Percentiles rank a stretch among this genome's conserved stretches.
These are phyloP conservation scores for Aphanomyces astaci DNA, from an alignment of 352 stramenopile genomes.

Conservation along the genomic window DNA sequence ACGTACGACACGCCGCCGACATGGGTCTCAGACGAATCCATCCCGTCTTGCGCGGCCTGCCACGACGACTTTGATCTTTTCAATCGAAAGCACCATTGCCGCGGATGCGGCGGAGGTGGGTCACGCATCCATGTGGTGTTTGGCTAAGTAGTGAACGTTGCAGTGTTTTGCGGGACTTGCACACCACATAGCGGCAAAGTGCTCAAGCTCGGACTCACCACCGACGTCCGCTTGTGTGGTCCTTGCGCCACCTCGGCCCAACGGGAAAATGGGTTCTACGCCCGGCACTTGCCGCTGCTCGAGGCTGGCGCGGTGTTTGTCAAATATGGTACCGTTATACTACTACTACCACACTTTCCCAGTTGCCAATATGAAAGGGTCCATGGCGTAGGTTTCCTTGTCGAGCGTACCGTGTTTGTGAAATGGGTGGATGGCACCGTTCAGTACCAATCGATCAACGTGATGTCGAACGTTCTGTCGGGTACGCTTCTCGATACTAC, in stretches of 20 bases:
- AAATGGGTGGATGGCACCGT: constrained; percentile 1
- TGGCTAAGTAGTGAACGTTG: background rate
- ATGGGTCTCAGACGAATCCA: constrained; percentile 9
- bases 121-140: background rate
- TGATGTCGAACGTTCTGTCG: background rate
- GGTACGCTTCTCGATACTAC: background rate
- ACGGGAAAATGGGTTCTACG: constrained; percentile 16
- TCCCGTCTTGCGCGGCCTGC: background rate
- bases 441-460: constrained; percentile 16
- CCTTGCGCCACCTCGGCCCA: background rate
- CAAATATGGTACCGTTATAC: constrained; percentile 10
- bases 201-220: constrained; percentile 8
- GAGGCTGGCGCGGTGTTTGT: constrained; percentile 6
- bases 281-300: constrained; percentile 2
- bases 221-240: background rate
- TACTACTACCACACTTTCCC: background rate
- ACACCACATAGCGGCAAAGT: background rate
- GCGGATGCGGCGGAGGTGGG: constrained; percentile 7
- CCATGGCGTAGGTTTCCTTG: background rate
- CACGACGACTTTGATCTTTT: constrained; percentile 21
- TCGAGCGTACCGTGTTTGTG: constrained; percentile 15
- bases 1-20: background rate
- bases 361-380: too few relatives aligned
- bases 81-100: constrained; percentile 21
- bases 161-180: constrained; percentile 21